Percentiles rank a stretch among this genome's conserved stretches.
Evolutionary conservation across 768 basidiomycete genomes (phyloP).

Genomic region (Lentinula lateritia): DNA sequence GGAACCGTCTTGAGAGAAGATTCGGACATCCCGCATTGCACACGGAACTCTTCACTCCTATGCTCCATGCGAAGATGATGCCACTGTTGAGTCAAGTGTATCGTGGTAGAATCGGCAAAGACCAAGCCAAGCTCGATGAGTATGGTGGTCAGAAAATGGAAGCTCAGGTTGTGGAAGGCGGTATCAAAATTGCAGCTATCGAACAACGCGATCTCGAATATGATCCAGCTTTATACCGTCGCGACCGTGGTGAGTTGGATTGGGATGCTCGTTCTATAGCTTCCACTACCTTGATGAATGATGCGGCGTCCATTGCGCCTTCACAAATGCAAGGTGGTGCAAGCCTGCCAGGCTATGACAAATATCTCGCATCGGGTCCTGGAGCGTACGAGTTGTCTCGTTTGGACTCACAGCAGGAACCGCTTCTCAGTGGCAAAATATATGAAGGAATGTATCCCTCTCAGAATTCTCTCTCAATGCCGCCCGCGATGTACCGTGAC

Average conservation of each 20-base stretch:
- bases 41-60: slow-evolving; percentile 80
- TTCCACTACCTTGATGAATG: slow-evolving; percentile 47
- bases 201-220: slow-evolving; percentile 79
- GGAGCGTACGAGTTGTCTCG: slow-evolving; percentile 45
- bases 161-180: slow-evolving; percentile 68
- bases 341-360: slow-evolving; percentile 45
- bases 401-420: slow-evolving; percentile 56
- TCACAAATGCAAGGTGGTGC: slow-evolving; percentile 27
- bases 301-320: slow-evolving; percentile 35
- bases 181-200: slow-evolving; percentile 79
- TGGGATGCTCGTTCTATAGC: slow-evolving; percentile 82
- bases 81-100: slow-evolving; percentile 72
- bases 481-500: slow-evolving; percentile 36
- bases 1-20: slow-evolving; percentile 78
- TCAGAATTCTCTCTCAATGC: slow-evolving; percentile 35
- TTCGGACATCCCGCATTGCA: slow-evolving; percentile 95
- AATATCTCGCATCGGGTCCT: slow-evolving; percentile 51
- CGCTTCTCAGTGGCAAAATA: slow-evolving; percentile 42
- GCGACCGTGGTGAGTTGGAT: slow-evolving; percentile 80
- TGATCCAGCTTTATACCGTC: slow-evolving; percentile 71
- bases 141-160: slow-evolving; percentile 76
- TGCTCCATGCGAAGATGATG: slow-evolving; percentile 85
- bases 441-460: slow-evolving; percentile 28
- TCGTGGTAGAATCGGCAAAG: slow-evolving; percentile 59
- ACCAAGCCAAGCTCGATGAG: slow-evolving; percentile 65